Percentiles rank a stretch among this genome's conserved stretches.
Evolutionary conservation across 2,329 filamentous ascomycete species (phyloP).

Genomic region (Penicillium polonicum): DNA sequence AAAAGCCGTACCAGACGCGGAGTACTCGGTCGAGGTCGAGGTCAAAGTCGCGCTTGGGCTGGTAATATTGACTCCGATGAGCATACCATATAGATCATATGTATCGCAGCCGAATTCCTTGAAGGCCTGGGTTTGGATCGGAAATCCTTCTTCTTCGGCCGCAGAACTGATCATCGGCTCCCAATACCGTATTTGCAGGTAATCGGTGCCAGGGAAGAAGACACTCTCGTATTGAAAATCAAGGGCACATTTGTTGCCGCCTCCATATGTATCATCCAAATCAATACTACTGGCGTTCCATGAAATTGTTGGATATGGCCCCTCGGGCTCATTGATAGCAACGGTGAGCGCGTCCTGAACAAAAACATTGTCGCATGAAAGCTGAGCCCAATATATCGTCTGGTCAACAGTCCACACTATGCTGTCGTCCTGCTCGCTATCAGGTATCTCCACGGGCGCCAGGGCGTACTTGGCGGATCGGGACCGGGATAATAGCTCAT

Average conservation of each 20-base stretch:
- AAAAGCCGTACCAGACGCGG: slow-evolving; percentile 31
- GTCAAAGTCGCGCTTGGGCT: neutral
- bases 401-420: slow-evolving; percentile 36
- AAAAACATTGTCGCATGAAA: slow-evolving; percentile 25
- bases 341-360: slow-evolving; percentile 23
- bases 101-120: slow-evolving; percentile 27
- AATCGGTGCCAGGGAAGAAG: slow-evolving; percentile 30
- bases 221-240: slow-evolving; percentile 33
- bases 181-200: slow-evolving; percentile 37
- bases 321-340: slow-evolving; percentile 20
- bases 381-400: slow-evolving; percentile 34
- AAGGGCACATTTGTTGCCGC: slow-evolving; percentile 22
- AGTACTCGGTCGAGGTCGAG: slow-evolving; percentile 16
- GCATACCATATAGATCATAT: slow-evolving; percentile 35
- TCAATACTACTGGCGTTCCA: slow-evolving; percentile 33
- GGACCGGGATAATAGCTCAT: slow-evolving; percentile 21
- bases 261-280: slow-evolving; percentile 16
- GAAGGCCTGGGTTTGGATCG: slow-evolving; percentile 24
- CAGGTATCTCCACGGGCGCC: slow-evolving; percentile 34
- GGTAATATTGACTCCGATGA: slow-evolving; percentile 33
- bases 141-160: slow-evolving; percentile 8
- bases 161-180: slow-evolving; percentile 27
- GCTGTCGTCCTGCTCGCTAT: slow-evolving; percentile 19
- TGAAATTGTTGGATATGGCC: slow-evolving; percentile 20
- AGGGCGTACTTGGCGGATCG: slow-evolving; percentile 33